Conservation (phyloP, 2,329 filamentous ascomycete species). For the Colletotrichum nymphaeae region DNA sequence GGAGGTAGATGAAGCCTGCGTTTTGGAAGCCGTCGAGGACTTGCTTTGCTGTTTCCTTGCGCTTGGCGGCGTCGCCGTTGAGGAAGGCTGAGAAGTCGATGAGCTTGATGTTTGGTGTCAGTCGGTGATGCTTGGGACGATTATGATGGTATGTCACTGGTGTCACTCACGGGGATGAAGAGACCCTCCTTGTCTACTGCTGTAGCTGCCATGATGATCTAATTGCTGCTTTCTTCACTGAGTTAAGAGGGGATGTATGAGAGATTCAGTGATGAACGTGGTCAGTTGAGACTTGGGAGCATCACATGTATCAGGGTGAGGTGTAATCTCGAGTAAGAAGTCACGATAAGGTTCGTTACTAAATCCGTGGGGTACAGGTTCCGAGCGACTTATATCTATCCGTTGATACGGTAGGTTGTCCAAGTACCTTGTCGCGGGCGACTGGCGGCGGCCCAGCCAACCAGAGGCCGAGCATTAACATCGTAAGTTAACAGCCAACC, state of each 20-base stretch:
- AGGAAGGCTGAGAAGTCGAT: constrained; percentile 84
- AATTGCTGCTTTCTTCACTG: background rate
- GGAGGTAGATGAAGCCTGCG: constrained; percentile 90
- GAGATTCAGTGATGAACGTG: background rate
- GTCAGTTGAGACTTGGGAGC: background rate
- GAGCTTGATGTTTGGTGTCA: constrained; percentile 60
- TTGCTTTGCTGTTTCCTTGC: constrained; percentile 73
- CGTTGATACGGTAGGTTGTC: background rate
- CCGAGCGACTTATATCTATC: constrained; percentile 25
- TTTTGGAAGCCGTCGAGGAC: constrained; percentile 85
- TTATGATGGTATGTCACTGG: background rate
- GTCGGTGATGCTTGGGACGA: background rate
- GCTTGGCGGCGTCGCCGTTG: constrained; percentile 68
- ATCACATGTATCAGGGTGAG: background rate
- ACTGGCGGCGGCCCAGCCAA: constrained; percentile 9
- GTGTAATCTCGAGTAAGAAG: background rate
- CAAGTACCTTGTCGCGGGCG: no score
- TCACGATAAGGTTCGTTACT: constrained; percentile 24
- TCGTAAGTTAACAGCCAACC: constrained; percentile 15
- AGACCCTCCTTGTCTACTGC: constrained; percentile 64
- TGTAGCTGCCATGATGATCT: constrained; percentile 49
- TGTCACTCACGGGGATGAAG: constrained; percentile 62
- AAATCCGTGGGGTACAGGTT: constrained; percentile 8
- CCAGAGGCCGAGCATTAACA: constrained; percentile 19
- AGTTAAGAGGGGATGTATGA: background rate